Base-by-base conservation (phyloP, 495 filamentous ascomycete species). In the Glutinoglossum americanum region DNA sequence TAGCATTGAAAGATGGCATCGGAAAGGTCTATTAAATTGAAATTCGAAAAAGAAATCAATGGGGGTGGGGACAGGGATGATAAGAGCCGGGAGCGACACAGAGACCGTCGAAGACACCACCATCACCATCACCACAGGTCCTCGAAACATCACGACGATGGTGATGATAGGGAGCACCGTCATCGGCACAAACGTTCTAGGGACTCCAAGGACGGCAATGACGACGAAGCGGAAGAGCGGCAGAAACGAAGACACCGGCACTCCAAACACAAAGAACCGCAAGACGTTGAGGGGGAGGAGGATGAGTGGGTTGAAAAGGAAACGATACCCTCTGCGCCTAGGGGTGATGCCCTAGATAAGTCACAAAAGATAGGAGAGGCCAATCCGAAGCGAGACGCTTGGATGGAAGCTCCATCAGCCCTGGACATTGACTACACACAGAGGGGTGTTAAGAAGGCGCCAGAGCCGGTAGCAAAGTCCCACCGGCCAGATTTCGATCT, bases 341-440 rank as follows among this genome's bases (percentile, higher is more conserved):
- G 51, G 21, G 70, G 77, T 45, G 70, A 72, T 26, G 65, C 67
- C 0, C 65, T 64, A 15, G 68, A 69, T 44, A 59, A 64, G 3
- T 59, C 60, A 39, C 59, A 60, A 30, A 62, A 62, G 17, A 58
- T 59, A 3, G 54, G 51, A n/a, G 58, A 62, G 19, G 49, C 58
- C 17, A 62, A 63, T 39, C 23, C 78, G 23, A 73, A 80, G 62
- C 76, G 92, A 58, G 93, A 96, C 69, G 78, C 84, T 4, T 98
- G 92, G 92, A 98, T 98, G 93, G 79, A 89, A 61, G 82, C 81
- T 1, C 89, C 92, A 0, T 84, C 83, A 6, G 80, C 79, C 0
- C 66, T 89, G 19, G 87, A 89, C 54, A 74, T 96, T 57, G 88
- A 95, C 61, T 94, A 92, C 65, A 81, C 85, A 33, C 84, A 90